Conservation (phyloP, 106 monocot genomes). For the Dendrobium huoshanense region DNA sequence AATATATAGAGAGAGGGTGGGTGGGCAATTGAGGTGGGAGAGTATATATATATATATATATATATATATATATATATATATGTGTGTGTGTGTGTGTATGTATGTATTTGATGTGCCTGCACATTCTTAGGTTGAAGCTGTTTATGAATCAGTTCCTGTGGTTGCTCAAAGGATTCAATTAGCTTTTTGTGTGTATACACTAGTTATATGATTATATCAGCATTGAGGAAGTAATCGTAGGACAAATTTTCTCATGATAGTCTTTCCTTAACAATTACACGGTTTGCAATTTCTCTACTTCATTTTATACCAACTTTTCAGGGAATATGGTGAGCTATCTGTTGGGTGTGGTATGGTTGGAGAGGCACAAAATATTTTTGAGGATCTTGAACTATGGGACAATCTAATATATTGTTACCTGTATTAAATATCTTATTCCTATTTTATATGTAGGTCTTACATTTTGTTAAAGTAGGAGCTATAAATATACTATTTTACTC, state of each 20-base stretch:
- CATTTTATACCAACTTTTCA: slow-evolving; percentile 19
- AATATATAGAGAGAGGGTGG: too few species aligned
- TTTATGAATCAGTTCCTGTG: slow-evolving; percentile 39
- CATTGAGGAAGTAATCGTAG: slow-evolving; percentile 66
- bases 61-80: too few species aligned
- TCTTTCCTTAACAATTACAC: background rate
- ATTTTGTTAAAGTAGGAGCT: background rate
- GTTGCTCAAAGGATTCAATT: slow-evolving; percentile 45
- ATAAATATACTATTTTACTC: background rate
- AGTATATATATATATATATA: too few species aligned
- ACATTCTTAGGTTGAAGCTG: slow-evolving; percentile 48
- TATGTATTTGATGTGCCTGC: background rate
- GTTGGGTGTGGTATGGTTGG: slow-evolving; percentile 75
- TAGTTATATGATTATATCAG: slow-evolving; percentile 43
- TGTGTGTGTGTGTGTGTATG: too few species aligned
- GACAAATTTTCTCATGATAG: background rate
- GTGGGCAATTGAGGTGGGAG: too few species aligned
- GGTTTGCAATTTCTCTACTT: background rate
- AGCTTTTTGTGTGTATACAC: slow-evolving; percentile 58
- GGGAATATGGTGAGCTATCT: slow-evolving; percentile 78
- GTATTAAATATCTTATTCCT: slow-evolving; percentile 14
- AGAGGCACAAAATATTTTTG: slow-evolving; percentile 82
- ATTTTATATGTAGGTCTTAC: background rate
- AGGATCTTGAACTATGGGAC: slow-evolving; percentile 98
- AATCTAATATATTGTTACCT: slow-evolving; percentile 83